A percentile compares a stretch with the other conserved stretches of the same genome.
These are phyloP conservation scores for Xylaria sp. DNA, from an alignment of 2,329 filamentous ascomycete genomes.

Conservation along the genomic window DNA sequence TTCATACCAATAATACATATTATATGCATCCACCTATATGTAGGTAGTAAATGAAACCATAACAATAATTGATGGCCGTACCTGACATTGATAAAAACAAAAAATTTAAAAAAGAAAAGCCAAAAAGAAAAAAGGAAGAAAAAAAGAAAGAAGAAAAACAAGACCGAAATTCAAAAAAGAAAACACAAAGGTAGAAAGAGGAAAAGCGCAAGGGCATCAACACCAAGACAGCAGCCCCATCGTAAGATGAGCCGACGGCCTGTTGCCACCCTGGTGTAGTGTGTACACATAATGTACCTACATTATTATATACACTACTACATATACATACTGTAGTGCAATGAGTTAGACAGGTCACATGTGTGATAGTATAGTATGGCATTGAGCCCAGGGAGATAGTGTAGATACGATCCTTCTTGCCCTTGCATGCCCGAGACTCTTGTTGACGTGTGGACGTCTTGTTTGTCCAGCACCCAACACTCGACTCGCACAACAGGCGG, in stretches of 20 bases:
- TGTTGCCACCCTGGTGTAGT: neutral
- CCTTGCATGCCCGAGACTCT: slow-evolving; percentile 18
- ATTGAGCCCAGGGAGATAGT: neutral
- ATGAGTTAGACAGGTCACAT: neutral
- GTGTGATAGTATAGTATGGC: neutral
- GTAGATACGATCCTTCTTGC: neutral
- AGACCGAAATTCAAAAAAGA: neutral
- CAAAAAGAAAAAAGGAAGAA: neutral
- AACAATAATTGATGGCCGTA: neutral
- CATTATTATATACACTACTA: too few relatives aligned
- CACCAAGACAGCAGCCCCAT: neutral
- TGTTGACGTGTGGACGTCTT: slow-evolving; percentile 12
- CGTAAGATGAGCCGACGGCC: neutral
- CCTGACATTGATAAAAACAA: neutral
- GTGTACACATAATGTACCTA: neutral
- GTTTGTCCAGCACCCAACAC: slow-evolving; percentile 14
- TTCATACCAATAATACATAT: neutral
- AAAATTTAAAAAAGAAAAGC: too few relatives aligned
- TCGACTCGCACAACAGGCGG: slow-evolving; percentile 24
- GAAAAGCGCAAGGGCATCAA: neutral
- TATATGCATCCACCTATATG: too few relatives aligned
- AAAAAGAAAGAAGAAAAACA: neutral
- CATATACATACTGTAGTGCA: too few relatives aligned
- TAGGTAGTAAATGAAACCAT: too few relatives aligned
- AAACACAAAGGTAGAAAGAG: neutral